Percentiles rank a stretch among this genome's conserved stretches.
These are phyloP conservation scores for Cryptococcus wingfieldii DNA, from an alignment of 1,284 basidiomycete species.

Conservation along the genomic window DNA sequence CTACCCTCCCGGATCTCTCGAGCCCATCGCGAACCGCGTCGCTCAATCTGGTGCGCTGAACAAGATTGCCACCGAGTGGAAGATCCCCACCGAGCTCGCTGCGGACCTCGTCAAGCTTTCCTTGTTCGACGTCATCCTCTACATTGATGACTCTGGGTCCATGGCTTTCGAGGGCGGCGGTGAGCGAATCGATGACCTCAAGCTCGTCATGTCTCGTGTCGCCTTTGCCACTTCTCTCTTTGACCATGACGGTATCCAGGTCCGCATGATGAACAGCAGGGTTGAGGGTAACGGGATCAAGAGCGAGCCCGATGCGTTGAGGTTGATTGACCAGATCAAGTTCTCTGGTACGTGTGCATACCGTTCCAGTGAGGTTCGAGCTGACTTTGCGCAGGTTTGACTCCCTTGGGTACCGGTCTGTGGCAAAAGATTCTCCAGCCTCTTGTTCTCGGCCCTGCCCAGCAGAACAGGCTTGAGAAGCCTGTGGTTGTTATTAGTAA, in stretches of 20 bases:
- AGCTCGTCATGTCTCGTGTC: conserved; percentile 48
- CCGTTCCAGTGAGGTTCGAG: neutral
- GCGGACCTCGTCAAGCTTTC: conserved; percentile 49
- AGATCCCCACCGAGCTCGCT: conserved; percentile 50
- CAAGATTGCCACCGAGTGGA: conserved; percentile 49
- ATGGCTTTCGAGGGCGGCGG: conserved; percentile 48
- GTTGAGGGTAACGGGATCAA: conserved; percentile 50
- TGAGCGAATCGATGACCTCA: conserved; percentile 50
- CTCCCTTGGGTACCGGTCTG: conserved; percentile 50
- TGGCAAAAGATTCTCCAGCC: conserved; percentile 51
- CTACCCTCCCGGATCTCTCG: conserved; percentile 50
- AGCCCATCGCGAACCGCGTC: conserved; percentile 49
- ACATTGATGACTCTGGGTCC: conserved; percentile 49
- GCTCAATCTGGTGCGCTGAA: conserved; percentile 46
- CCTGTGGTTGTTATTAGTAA: conserved; percentile 49
- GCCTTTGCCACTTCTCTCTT: conserved; percentile 51
- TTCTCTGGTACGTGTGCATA: conserved; percentile 44
- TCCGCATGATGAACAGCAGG: conserved; percentile 51
- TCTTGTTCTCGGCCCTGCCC: conserved; percentile 49
- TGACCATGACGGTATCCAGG: conserved; percentile 52
- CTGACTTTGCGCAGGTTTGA: conserved; percentile 29
- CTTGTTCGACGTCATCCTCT: conserved; percentile 47
- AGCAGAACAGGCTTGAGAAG: conserved; percentile 45
- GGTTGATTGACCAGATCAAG: conserved; percentile 49
- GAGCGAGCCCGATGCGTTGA: conserved; percentile 44